Evolutionary conservation across 306 rosid species (phyloP).

Genomic region (Vigna hirtella): DNA sequence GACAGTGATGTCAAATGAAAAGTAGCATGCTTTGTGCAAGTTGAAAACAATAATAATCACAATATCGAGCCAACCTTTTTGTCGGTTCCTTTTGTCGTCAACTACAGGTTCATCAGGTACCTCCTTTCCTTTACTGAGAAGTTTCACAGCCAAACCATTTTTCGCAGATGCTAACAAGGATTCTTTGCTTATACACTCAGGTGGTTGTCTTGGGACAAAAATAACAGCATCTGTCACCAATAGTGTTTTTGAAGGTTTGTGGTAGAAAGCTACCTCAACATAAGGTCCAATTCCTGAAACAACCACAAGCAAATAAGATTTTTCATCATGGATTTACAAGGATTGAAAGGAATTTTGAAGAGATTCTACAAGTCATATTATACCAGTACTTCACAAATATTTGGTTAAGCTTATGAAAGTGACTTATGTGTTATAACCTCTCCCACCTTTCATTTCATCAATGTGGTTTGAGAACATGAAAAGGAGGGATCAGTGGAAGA

Average conservation of each 20-base stretch:
- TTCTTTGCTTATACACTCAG: slow-evolving; percentile 87
- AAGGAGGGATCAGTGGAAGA: not conserved
- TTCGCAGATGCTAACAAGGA: slow-evolving; percentile 88
- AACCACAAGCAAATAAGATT: slow-evolving; percentile 49
- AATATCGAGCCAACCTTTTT: slow-evolving; percentile 65
- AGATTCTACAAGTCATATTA: not conserved
- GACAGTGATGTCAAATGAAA: slow-evolving; percentile 33
- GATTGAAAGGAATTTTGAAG: not conserved
- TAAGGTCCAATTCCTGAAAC: slow-evolving; percentile 91
- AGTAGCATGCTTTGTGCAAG: slow-evolving; percentile 3
- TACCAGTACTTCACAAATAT: not conserved
- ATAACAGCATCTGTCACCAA: slow-evolving; percentile 94
- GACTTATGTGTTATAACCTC: not conserved
- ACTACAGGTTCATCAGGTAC: slow-evolving; percentile 83
- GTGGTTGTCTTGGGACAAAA: slow-evolving; percentile 90
- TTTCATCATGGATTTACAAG: not conserved
- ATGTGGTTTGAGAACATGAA: not conserved
- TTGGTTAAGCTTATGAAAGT: not conserved
- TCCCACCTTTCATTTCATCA: not conserved
- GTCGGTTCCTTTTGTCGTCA: slow-evolving; percentile 75
- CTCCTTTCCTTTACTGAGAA: slow-evolving; percentile 87
- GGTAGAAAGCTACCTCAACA: slow-evolving; percentile 96
- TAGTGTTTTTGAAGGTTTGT: slow-evolving; percentile 83
- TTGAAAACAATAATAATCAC: not conserved
- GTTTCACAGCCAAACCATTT: slow-evolving; percentile 91